Conservation (phyloP, 2,329 filamentous ascomycete genomes). For the Juglanconis juglandina region DNA sequence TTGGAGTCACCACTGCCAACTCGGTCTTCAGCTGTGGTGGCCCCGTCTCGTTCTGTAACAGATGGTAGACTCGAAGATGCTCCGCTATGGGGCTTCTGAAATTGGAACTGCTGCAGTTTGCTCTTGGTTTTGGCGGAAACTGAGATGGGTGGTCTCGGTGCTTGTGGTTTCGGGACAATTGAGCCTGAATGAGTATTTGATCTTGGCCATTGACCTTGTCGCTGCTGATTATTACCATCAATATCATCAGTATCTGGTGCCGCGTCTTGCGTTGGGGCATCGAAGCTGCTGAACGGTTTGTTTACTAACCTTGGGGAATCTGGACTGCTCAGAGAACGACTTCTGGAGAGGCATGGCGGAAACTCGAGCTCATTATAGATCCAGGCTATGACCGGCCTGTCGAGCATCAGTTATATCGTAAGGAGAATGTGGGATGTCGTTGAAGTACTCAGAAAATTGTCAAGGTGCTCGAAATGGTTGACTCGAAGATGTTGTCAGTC, state of each 20-base stretch:
- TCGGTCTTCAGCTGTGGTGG: not conserved
- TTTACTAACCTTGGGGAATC: slow-evolving; percentile 27
- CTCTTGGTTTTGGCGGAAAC: slow-evolving; percentile 58
- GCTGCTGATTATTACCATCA: slow-evolving; percentile 22
- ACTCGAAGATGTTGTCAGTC: not conserved
- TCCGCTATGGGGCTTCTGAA: slow-evolving; percentile 36
- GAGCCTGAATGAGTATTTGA: slow-evolving; percentile 46
- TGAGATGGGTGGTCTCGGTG: slow-evolving; percentile 34
- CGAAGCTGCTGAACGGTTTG: not conserved
- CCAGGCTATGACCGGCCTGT: slow-evolving; percentile 8
- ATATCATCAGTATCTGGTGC: not conserved
- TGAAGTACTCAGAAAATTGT: not conserved
- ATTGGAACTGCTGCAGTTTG: slow-evolving; percentile 58
- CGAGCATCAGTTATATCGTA: not conserved
- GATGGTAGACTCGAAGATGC: not conserved
- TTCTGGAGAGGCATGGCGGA: slow-evolving; percentile 37
- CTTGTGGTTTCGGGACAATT: slow-evolving; percentile 33
- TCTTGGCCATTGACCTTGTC: slow-evolving; percentile 50
- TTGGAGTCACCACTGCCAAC: slow-evolving; percentile 18
- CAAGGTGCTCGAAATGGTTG: not conserved
- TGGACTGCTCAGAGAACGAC: slow-evolving; percentile 38
- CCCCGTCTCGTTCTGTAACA: not conserved
- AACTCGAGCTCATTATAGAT: slow-evolving; percentile 19
- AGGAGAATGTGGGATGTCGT: not conserved
- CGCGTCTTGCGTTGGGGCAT: not conserved